A percentile compares a stretch with the other conserved stretches of the same genome.
These are phyloP conservation scores for Jimgerdemannia lactiflua DNA, from an alignment of 192 early-diverging fungal genomes.

Conservation along the genomic window DNA sequence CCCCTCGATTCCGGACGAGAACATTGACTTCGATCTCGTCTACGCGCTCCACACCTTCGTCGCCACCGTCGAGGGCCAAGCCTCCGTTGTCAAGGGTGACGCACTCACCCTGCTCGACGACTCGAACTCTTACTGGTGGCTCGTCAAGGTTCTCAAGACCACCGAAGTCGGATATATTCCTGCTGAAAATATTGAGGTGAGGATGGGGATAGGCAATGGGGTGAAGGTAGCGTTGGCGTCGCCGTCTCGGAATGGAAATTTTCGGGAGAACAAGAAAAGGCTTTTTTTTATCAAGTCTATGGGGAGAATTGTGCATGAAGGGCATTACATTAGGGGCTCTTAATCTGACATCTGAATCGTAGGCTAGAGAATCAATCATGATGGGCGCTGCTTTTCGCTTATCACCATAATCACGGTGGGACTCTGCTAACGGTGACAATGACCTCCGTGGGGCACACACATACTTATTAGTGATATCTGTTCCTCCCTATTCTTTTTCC, in stretches of 20 bases:
- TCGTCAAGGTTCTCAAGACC: constrained; percentile 67
- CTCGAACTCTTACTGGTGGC: constrained; percentile 83
- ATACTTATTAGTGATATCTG: background rate
- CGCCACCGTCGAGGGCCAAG: constrained; percentile 82
- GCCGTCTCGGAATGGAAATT: too few relatives aligned
- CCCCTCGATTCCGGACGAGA: constrained; percentile 48
- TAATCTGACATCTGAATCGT: too few relatives aligned
- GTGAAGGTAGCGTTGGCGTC: too few relatives aligned
- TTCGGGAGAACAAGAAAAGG: background rate
- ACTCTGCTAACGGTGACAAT: too few relatives aligned
- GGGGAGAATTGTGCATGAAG: background rate
- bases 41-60: constrained; percentile 87
- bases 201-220: too few relatives aligned
- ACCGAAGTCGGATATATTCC: constrained; percentile 83
- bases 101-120: constrained; percentile 80
- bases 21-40: constrained; percentile 75
- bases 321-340: too few relatives aligned
- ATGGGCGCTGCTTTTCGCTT: too few relatives aligned
- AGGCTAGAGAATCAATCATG: too few relatives aligned
- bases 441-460: too few relatives aligned
- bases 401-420: too few relatives aligned
- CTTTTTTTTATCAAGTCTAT: background rate
- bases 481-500: constrained; percentile 5
- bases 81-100: constrained; percentile 76
- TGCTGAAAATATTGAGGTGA: constrained; percentile 84